These are phyloP conservation scores for Ceratocystis albifundus DNA, from an alignment of 2,329 filamentous ascomycete species.

Conservation along the genomic window DNA sequence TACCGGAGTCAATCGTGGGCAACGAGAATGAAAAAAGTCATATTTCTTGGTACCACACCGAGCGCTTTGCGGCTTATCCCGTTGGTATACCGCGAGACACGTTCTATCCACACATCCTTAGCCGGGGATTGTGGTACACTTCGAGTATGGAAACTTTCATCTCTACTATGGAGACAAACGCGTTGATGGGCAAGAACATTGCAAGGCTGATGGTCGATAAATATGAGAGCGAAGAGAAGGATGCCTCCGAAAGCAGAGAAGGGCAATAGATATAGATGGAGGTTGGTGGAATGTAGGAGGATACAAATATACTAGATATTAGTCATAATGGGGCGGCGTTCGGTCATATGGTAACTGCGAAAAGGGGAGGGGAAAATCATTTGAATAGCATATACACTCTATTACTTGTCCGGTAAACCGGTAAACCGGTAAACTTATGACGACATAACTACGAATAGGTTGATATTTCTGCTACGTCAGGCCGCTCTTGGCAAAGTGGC, in stretches of 20 bases:
- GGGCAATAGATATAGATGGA: background rate
- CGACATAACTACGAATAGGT: background rate
- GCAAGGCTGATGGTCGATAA: slow-evolving; percentile 58
- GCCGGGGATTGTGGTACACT: slow-evolving; percentile 56
- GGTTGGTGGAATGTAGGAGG: background rate
- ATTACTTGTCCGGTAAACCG: too few relatives aligned
- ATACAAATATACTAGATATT: too few relatives aligned
- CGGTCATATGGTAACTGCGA: too few relatives aligned
- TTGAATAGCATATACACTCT: background rate
- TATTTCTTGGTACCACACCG: slow-evolving; percentile 66
- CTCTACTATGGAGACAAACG: slow-evolving; percentile 93
- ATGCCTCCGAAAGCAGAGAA: background rate
- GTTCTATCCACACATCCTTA: slow-evolving; percentile 69
- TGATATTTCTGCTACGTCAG: background rate
- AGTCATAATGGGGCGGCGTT: too few relatives aligned
- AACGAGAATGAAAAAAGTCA: slow-evolving; percentile 32
- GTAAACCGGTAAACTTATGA: too few relatives aligned
- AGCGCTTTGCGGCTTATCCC: slow-evolving; percentile 76
- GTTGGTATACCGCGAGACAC: slow-evolving; percentile 71
- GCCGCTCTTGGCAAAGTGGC: background rate
- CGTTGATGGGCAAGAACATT: slow-evolving; percentile 80
- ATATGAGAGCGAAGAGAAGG: background rate
- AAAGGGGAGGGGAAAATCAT: too few relatives aligned
- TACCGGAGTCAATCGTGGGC: slow-evolving; percentile 35
- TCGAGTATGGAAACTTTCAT: slow-evolving; percentile 85